Evolutionary conservation across 208 protist species (phyloP).

Genomic region (Phytomonas sp.): DNA sequence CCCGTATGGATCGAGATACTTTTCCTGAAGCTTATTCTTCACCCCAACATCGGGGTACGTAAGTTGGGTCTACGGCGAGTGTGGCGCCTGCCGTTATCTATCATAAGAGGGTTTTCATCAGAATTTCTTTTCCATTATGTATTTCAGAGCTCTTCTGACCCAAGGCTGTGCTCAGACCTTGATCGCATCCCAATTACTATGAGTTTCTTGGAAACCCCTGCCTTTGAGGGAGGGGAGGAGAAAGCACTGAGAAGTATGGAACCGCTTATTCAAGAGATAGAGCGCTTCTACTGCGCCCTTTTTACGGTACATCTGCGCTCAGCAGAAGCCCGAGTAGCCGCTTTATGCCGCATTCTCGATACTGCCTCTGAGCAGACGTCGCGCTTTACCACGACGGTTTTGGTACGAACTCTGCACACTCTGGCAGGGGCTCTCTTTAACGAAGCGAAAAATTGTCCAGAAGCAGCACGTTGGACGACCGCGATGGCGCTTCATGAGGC

Average conservation of each 20-base stretch:
- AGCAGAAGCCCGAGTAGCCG: conserved; percentile 24
- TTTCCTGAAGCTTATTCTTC: conserved; percentile 65
- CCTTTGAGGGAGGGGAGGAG: conserved; percentile 57
- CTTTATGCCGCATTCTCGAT: conserved; percentile 28
- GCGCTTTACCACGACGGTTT: conserved; percentile 47
- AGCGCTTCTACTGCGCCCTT: conserved; percentile 56
- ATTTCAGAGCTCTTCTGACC: conserved; percentile 45
- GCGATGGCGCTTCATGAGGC: conserved; percentile 24
- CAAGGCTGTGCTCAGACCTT: conserved; percentile 62
- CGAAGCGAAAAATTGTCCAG: conserved; percentile 10
- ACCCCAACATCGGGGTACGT: conserved; percentile 75
- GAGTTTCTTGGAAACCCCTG: conserved; percentile 53
- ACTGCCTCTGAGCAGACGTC: conserved; percentile 26
- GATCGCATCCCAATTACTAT: conserved; percentile 51
- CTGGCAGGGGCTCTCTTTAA: conserved; percentile 26
- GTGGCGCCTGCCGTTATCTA: conserved; percentile 36
- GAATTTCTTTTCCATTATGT: conserved; percentile 51
- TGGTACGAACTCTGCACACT: conserved; percentile 45
- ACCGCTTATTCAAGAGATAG: conserved; percentile 55
- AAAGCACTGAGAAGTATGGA: conserved; percentile 28
- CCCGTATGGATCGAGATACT: conserved; percentile 71
- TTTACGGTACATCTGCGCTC: conserved; percentile 20
- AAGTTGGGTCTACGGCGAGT: conserved; percentile 52
- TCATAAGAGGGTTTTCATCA: conserved; percentile 41
- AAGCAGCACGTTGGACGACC: conserved; percentile 13